Percentiles rank a stretch among this genome's conserved stretches.
Conservation (phyloP, 306 rosid species). For the Prinsepia uniflora region DNA sequence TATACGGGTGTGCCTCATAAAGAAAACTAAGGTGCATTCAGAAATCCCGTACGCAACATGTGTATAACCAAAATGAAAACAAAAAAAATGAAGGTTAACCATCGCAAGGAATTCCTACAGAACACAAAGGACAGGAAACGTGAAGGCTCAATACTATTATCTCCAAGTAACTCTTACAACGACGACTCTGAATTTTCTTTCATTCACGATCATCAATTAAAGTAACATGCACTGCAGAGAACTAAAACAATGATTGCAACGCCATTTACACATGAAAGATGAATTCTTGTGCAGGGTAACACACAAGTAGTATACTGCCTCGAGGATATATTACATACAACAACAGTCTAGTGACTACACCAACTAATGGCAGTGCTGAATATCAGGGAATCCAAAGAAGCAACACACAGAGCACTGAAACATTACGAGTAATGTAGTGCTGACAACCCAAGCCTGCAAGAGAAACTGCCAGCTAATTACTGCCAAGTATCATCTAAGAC, state of each 20-base stretch:
- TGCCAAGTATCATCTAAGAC: constrained; percentile 54
- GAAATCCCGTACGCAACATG: not conserved
- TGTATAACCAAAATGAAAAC: not conserved
- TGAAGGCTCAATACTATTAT: constrained; percentile 22
- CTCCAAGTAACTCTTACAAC: constrained; percentile 33
- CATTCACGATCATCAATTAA: constrained; percentile 46
- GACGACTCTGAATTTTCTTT: constrained; percentile 33
- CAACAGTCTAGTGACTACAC: constrained; percentile 47
- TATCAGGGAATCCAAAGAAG: constrained; percentile 43
- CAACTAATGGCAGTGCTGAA: constrained; percentile 40
- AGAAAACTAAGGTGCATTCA: not conserved
- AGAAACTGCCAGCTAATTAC: constrained; percentile 30
- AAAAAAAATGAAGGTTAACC: not conserved
- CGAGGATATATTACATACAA: constrained; percentile 49
- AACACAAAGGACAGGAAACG: constrained; percentile 26
- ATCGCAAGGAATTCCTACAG: constrained; percentile 16
- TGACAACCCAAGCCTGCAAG: constrained; percentile 31
- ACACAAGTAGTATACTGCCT: constrained; percentile 64
- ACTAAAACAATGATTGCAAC: constrained; percentile 37
- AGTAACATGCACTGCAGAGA: constrained; percentile 28
- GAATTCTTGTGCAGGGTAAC: constrained; percentile 52
- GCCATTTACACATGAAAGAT: constrained; percentile 61
- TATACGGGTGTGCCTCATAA: not conserved
- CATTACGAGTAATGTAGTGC: constrained; percentile 44
- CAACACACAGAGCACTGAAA: constrained; percentile 43